A percentile compares a stretch with the other conserved stretches of the same genome.
phyloP scores from a whole-genome alignment of 2,329 filamentous ascomycete genomes.

The Aspergillus terreus region DNA sequence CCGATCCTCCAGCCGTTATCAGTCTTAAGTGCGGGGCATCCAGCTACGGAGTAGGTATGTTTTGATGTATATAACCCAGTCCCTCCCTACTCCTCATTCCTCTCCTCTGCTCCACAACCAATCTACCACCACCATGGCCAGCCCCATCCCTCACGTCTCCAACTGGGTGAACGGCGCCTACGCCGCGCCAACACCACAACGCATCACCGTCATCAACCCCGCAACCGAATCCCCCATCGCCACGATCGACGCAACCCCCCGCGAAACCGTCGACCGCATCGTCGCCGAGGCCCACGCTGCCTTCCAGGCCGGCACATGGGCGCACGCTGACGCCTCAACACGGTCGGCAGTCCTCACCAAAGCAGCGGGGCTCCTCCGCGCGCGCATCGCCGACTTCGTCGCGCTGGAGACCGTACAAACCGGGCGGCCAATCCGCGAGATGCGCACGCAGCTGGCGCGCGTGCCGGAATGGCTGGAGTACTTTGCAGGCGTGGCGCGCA shows the following conservation, averaged over 20 bases:
- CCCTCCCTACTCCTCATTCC: not conserved
- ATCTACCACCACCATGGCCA: constrained; percentile 1
- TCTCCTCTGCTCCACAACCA: not conserved
- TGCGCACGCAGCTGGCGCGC: constrained; percentile 65
- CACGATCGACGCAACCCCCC: constrained; percentile 53
- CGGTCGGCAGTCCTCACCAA: constrained; percentile 62
- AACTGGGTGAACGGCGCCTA: constrained; percentile 30
- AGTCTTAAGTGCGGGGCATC: too few species aligned
- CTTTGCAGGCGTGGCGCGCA: constrained; percentile 64
- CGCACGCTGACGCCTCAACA: constrained; percentile 52
- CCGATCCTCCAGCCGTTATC: not conserved
- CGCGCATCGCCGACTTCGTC: constrained; percentile 55
- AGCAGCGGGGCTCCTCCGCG: constrained; percentile 53
- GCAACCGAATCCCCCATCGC: constrained; percentile 27
- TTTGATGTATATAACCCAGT: not conserved
- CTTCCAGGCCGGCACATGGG: constrained; percentile 56
- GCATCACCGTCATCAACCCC: constrained; percentile 27
- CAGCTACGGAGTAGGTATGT: too few species aligned
- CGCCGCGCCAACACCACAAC: constrained; percentile 8
- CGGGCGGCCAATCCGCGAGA: constrained; percentile 64
- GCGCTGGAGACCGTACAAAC: constrained; percentile 64
- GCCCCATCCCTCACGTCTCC: constrained; percentile 18
- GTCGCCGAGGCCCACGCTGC: constrained; percentile 31
- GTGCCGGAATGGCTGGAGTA: constrained; percentile 63
- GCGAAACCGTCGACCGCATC: constrained; percentile 51